Evolutionary conservation across 441 rosid species (phyloP), one percentile per base, ranked within the genome.

Genomic region (Adansonia rubrostipa): DNA sequence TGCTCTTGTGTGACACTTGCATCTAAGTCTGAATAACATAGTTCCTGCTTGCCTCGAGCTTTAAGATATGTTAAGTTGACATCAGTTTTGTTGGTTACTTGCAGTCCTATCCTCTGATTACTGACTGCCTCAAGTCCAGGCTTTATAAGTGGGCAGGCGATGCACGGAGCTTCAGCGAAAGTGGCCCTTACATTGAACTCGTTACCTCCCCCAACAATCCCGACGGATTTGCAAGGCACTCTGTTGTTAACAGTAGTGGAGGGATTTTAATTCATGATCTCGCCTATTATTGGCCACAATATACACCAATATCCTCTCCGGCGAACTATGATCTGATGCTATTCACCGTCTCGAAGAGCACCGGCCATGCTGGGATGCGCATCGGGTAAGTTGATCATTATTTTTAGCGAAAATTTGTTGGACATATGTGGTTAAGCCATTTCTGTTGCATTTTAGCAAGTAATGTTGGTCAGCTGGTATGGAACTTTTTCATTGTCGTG

Each of bases 261-360:
- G 97, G 98, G 42, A 82, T 86, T 75, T 73, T 92, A 74, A 86
- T 95, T 66, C 98, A 95, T 76, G 99, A 95, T 81, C 89, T 95
- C 44, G 97, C 99, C 1, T 95, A 95, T 80, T 91, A 91, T 71
- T 96, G 98, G 99, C 98, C 99, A 0, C 99, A 95, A 36, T 92
- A 95, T 20, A 93, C 95, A 5, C 95, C 99, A 0, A 91, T 95
- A 73, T 77, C 91, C 19, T 80, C 85, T 9, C 83, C 87, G 13
- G 93, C 95, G 4, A 90, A 93, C 74, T 90, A 95, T 9, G 91
- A 90, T 64, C 88, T 95, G 42, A 89, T 89, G 94, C 85, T 95
- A 57, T 95, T 93, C 86, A 92, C 97, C 0, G 85, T 88, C 81
- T 95, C 99, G 1, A 95, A 95, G 83, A 84, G 89, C 83, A 93